Conservation (phyloP, 2,329 filamentous ascomycete genomes). For the Huntiella savannae region DNA sequence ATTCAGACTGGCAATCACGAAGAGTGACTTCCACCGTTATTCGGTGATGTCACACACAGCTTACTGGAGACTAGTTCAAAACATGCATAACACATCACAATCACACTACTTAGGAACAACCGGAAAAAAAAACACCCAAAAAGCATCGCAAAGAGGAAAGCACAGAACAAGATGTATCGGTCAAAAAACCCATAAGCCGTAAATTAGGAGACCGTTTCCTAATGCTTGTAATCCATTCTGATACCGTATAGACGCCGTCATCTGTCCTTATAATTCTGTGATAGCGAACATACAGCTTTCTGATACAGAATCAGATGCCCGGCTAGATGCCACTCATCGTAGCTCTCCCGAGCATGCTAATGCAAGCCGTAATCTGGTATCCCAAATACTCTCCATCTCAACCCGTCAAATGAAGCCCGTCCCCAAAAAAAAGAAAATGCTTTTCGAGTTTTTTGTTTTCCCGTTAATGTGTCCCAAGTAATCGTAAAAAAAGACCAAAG, state of each 20-base stretch:
- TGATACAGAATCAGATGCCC: slow-evolving; percentile 34
- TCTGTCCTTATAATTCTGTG: slow-evolving; percentile 22
- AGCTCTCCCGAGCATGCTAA: slow-evolving; percentile 22
- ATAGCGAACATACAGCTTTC: slow-evolving; percentile 46
- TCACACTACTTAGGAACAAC: no score
- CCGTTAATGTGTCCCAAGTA: slow-evolving; percentile 11
- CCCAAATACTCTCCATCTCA: slow-evolving; percentile 12
- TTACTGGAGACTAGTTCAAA: no score
- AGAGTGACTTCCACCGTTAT: not conserved
- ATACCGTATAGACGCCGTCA: slow-evolving; percentile 51
- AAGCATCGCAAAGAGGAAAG: not conserved
- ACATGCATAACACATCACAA: no score
- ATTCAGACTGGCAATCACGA: not conserved
- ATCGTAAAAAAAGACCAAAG: slow-evolving; percentile 9
- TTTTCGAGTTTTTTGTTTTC: slow-evolving; percentile 11
- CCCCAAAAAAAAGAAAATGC: slow-evolving; percentile 12
- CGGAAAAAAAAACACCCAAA: not conserved
- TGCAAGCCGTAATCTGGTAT: slow-evolving; percentile 19
- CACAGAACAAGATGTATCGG: slow-evolving; percentile 6
- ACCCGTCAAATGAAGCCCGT: slow-evolving; percentile 13
- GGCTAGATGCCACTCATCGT: slow-evolving; percentile 31
- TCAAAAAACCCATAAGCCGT: slow-evolving; percentile 11
- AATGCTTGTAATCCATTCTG: slow-evolving; percentile 17
- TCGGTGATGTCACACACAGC: not conserved
- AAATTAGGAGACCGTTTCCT: slow-evolving; percentile 12